A percentile compares a stretch with the other conserved stretches of the same genome.
phyloP scores from a whole-genome alignment of 1,139 yeast species.

The Debaryomyces sp. region DNA sequence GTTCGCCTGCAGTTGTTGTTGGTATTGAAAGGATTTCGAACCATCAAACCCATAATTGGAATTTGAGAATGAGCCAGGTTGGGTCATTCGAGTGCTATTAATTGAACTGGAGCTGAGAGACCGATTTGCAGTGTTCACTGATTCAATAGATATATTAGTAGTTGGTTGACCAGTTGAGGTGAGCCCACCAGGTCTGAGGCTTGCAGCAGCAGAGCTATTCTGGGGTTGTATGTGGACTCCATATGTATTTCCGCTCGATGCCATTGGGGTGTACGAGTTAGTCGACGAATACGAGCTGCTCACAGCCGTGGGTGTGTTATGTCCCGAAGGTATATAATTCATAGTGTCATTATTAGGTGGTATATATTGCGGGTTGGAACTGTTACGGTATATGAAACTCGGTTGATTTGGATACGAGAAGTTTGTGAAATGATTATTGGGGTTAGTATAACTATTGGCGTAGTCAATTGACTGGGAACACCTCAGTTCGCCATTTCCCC shows the following conservation, averaged over 20 bases:
- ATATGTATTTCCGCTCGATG: conserved; percentile 13
- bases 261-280: conserved; percentile 41
- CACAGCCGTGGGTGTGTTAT: conserved; percentile 59
- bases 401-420: conserved; percentile 10
- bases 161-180: conserved; percentile 48
- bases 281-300: conserved; percentile 50
- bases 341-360: conserved; percentile 26
- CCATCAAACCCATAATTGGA: conserved; percentile 1
- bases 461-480: conserved; percentile 8
- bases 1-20: conserved; percentile 2
- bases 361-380: neutral
- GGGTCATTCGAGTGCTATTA: neutral
- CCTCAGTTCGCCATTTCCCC: neutral
- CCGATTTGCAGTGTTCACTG: conserved; percentile 32
- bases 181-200: conserved; percentile 23
- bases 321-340: conserved; percentile 47
- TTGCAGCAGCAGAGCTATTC: conserved; percentile 13
- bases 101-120: conserved; percentile 8
- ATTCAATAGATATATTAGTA: conserved; percentile 48
- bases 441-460: neutral
- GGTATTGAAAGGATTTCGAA: conserved; percentile 3
- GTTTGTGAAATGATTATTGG: conserved; percentile 7
- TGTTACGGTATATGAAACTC: neutral
- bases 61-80: conserved; percentile 2
- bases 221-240: conserved; percentile 12